These are phyloP conservation scores for Trametes meyenii DNA, from an alignment of 768 basidiomycete species.

Conservation along the genomic window DNA sequence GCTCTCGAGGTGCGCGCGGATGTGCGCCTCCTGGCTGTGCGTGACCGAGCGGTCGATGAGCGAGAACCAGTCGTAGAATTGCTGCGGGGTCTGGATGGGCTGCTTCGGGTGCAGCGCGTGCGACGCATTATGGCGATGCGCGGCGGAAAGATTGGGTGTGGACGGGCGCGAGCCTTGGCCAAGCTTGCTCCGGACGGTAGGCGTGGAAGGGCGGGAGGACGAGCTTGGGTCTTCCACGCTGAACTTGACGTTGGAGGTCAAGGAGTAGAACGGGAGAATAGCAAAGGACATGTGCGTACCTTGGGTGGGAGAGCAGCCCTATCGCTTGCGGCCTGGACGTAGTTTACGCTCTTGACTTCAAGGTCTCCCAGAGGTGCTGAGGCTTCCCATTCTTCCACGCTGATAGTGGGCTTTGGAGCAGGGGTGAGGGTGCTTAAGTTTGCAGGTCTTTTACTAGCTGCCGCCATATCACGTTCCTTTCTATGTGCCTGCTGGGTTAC, in stretches of 20 bases:
- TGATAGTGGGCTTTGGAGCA: constrained; percentile 52
- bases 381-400: constrained; percentile 90
- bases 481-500: not conserved
- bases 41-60: constrained; percentile 88
- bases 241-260: constrained; percentile 39
- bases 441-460: constrained; percentile 7
- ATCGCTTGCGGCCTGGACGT: constrained; percentile 64
- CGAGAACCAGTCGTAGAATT: constrained; percentile 97
- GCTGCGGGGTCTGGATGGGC: constrained; percentile 88
- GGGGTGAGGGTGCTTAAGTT: constrained; percentile 28
- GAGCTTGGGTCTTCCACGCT: constrained; percentile 42
- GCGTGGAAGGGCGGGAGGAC: constrained; percentile 52
- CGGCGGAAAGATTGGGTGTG: constrained; percentile 24
- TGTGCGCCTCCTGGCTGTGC: constrained; percentile 92
- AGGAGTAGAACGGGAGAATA: constrained; percentile 2
- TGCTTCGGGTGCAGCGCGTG: constrained; percentile 74
- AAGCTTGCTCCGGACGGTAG: constrained; percentile 32
- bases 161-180: constrained; percentile 32
- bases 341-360: constrained; percentile 65
- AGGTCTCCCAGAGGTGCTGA: constrained; percentile 75
- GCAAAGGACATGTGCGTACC: constrained; percentile 45
- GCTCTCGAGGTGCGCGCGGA: constrained; percentile 79
- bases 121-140: constrained; percentile 15
- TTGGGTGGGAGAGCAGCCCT: constrained; percentile 69
- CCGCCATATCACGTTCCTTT: not conserved